Conservation (phyloP, 176 grass and related monocot genomes). For the Hsuehochloa calcarea region DNA sequence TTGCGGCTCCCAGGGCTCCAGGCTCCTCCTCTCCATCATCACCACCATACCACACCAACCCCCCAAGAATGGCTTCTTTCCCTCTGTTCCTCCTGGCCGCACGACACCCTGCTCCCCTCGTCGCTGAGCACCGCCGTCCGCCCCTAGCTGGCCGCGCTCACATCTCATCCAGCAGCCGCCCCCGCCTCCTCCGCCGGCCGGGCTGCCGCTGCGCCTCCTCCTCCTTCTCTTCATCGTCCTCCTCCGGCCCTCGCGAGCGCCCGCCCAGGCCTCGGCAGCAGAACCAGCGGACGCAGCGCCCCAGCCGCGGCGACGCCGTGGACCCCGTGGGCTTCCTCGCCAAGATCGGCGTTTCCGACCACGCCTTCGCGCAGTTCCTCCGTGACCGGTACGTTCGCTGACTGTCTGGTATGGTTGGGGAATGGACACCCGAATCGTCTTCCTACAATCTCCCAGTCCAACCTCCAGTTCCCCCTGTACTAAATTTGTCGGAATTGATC, state of each 20-base stretch:
- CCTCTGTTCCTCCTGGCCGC: background rate
- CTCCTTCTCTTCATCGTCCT: constrained; percentile 33
- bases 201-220: constrained; percentile 25
- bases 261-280: constrained; percentile 35
- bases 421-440: background rate
- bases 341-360: constrained; percentile 67
- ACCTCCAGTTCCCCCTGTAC: background rate
- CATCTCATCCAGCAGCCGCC: background rate
- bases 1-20: too few species aligned
- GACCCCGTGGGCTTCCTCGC: constrained; percentile 80
- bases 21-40: background rate
- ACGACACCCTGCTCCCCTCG: constrained; percentile 1
- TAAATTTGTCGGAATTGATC: constrained; percentile 6
- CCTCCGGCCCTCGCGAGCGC: constrained; percentile 30
- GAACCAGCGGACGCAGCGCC: constrained; percentile 23
- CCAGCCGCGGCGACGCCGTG: constrained; percentile 35
- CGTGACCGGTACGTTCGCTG: constrained; percentile 62
- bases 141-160: background rate
- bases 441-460: background rate
- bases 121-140: background rate
- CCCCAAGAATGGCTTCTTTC: constrained; percentile 16
- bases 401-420: background rate
- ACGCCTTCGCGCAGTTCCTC: constrained; percentile 77
- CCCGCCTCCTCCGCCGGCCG: background rate
- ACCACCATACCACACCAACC: background rate